Percentiles rank a stretch among this genome's conserved stretches.
Conservation (phyloP, 768 basidiomycete genomes). For the Tylopilus sp. region DNA sequence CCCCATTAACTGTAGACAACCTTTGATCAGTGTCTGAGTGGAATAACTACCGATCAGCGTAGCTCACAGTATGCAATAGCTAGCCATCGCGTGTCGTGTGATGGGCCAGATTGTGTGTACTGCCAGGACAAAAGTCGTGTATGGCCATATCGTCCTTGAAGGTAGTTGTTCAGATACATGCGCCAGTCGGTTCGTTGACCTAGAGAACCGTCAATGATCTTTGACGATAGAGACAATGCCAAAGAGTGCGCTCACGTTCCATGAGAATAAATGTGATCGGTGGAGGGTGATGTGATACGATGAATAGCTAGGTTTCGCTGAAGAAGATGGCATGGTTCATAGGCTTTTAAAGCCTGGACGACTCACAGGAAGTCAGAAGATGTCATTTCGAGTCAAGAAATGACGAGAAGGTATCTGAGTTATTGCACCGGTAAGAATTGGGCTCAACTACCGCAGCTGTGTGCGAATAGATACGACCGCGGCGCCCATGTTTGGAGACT, state of each 20-base stretch:
- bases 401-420: constrained; percentile 16
- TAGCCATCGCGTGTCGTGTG: constrained; percentile 24
- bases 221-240: background rate
- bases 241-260: constrained; percentile 15
- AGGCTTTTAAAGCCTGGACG: constrained; percentile 21
- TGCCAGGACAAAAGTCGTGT: constrained; percentile 26
- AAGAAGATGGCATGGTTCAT: background rate
- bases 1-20: constrained; percentile 19
- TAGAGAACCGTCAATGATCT: constrained; percentile 9
- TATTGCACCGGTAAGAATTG: constrained; percentile 6
- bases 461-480: constrained; percentile 4
- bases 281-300: background rate
- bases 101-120: constrained; percentile 17
- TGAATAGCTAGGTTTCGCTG: constrained; percentile 10
- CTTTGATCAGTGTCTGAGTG: background rate
- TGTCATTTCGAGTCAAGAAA: constrained; percentile 25
- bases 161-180: constrained; percentile 29
- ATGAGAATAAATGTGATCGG: constrained; percentile 9
- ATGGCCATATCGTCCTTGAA: constrained; percentile 31
- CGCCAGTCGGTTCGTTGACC: constrained; percentile 25
- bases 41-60: background rate
- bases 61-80: constrained; percentile 26
- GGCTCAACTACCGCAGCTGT: constrained; percentile 20
- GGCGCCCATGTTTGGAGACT: constrained; percentile 18
- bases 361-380: constrained; percentile 22